Evolutionary conservation across 2,329 filamentous ascomycete species (phyloP).

Genomic region (Verticillium zaregamsianum): DNA sequence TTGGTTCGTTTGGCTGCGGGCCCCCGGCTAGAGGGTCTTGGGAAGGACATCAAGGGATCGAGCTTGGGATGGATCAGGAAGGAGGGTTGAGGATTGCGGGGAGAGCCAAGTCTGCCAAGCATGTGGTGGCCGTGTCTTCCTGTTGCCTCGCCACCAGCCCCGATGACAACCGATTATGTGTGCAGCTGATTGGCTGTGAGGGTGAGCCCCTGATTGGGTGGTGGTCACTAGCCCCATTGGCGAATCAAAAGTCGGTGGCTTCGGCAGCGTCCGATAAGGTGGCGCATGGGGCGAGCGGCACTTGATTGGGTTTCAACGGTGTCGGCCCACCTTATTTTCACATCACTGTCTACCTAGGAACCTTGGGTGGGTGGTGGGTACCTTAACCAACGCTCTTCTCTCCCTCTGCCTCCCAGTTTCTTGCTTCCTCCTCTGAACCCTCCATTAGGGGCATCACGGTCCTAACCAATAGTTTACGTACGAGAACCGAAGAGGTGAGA

Average conservation of each 20-base stretch:
- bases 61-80: slow-evolving; percentile 10
- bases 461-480: too few species aligned
- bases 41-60: not conserved
- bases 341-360: not conserved
- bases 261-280: not conserved
- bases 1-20: slow-evolving; percentile 4
- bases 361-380: too few species aligned
- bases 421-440: too few species aligned
- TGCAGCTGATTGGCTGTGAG: not conserved
- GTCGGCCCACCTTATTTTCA: not conserved
- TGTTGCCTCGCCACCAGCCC: not conserved
- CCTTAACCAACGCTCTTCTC: too few species aligned
- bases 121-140: not conserved
- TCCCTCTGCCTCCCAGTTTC: not conserved
- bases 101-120: slow-evolving; percentile 13
- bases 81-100: slow-evolving; percentile 9
- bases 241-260: not conserved
- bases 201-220: not conserved
- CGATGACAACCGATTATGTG: not conserved
- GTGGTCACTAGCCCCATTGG: not conserved
- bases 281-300: not conserved
- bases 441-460: too few species aligned
- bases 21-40: not conserved
- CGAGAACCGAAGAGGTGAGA: too few species aligned
- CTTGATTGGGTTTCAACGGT: not conserved